Percentiles rank a stretch among this genome's conserved stretches.
These are phyloP conservation scores for Penicillium italicum DNA, from an alignment of 2,329 filamentous ascomycete species.

Conservation along the genomic window DNA sequence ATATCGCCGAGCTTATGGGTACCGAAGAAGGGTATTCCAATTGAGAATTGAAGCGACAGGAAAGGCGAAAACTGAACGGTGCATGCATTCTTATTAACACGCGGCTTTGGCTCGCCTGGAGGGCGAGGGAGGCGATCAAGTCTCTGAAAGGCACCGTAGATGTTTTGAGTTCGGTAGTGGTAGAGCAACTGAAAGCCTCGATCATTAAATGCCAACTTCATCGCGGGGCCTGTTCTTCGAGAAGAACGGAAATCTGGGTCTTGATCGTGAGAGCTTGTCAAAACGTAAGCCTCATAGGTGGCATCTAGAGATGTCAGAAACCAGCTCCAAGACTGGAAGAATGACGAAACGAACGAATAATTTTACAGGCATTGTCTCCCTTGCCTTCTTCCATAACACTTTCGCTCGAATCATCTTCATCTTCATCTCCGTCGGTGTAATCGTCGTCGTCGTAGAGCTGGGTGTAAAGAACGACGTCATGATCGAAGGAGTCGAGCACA, in stretches of 20 bases:
- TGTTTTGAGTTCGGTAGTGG: slow-evolving; percentile 30
- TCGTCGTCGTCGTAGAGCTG: neutral
- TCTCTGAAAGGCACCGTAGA: slow-evolving; percentile 37
- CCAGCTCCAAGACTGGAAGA: neutral
- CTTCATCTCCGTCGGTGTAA: slow-evolving; percentile 1
- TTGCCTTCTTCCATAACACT: neutral
- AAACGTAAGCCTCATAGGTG: slow-evolving; percentile 16
- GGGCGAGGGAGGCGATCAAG: slow-evolving; percentile 10
- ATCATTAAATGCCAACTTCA: slow-evolving; percentile 38
- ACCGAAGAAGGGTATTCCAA: slow-evolving; percentile 41
- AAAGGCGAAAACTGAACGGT: slow-evolving; percentile 24
- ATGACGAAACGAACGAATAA: slow-evolving; percentile 20
- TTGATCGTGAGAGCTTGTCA: slow-evolving; percentile 17
- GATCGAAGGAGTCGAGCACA: slow-evolving; percentile 13
- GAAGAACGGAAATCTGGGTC: neutral
- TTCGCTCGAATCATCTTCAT: neutral
- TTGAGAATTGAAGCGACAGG: slow-evolving; percentile 33
- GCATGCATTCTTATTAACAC: slow-evolving; percentile 22
- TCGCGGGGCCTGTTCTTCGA: slow-evolving; percentile 24
- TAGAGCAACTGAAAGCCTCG: slow-evolving; percentile 35
- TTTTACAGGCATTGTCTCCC: neutral
- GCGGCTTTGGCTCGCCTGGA: slow-evolving; percentile 15
- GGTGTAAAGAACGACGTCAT: slow-evolving; percentile 33
- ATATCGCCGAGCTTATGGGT: slow-evolving; percentile 28
- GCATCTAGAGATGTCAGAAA: slow-evolving; percentile 17